phyloP scores from a whole-genome alignment of 2,329 filamentous ascomycete genomes.

The Ophiostoma novo-ulmi region DNA sequence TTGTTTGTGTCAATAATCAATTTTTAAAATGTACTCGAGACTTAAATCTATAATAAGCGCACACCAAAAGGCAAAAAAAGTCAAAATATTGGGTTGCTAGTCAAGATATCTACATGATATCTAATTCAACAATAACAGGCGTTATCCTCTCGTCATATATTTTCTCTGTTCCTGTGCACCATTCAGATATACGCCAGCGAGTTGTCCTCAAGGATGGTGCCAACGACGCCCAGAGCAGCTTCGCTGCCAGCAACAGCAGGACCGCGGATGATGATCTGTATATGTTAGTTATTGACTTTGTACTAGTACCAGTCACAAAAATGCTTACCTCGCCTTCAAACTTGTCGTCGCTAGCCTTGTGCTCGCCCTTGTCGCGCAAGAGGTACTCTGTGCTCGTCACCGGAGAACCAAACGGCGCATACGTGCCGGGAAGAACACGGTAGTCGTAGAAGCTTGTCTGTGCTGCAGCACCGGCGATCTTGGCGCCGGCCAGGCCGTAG shows the following conservation, averaged over 20 bases:
- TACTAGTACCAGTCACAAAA: background rate
- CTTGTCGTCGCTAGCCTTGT: slow-evolving; percentile 59
- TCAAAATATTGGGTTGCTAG: background rate
- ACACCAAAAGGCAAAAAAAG: background rate
- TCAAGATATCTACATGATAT: background rate
- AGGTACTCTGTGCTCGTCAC: slow-evolving; percentile 74
- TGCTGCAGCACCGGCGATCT: slow-evolving; percentile 81
- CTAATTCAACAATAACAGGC: background rate
- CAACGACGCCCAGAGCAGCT: slow-evolving; percentile 58
- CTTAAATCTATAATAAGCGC: background rate
- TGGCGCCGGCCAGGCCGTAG: slow-evolving; percentile 75
- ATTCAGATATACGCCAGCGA: slow-evolving; percentile 56
- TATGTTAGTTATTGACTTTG: slow-evolving; percentile 19
- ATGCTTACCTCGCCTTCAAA: slow-evolving; percentile 58
- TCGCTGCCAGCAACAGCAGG: slow-evolving; percentile 67
- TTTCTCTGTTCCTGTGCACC: background rate
- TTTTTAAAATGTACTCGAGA: background rate
- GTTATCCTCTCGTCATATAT: background rate
- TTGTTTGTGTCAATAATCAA: background rate
- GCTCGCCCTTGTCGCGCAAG: slow-evolving; percentile 56
- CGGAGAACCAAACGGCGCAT: slow-evolving; percentile 74
- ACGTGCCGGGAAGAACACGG: slow-evolving; percentile 37
- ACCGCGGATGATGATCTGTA: slow-evolving; percentile 64
- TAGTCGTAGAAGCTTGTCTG: slow-evolving; percentile 60
- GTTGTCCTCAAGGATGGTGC: slow-evolving; percentile 64